phyloP scores from a whole-genome alignment of 78 protist species.

The Thecamonas trahens region DNA sequence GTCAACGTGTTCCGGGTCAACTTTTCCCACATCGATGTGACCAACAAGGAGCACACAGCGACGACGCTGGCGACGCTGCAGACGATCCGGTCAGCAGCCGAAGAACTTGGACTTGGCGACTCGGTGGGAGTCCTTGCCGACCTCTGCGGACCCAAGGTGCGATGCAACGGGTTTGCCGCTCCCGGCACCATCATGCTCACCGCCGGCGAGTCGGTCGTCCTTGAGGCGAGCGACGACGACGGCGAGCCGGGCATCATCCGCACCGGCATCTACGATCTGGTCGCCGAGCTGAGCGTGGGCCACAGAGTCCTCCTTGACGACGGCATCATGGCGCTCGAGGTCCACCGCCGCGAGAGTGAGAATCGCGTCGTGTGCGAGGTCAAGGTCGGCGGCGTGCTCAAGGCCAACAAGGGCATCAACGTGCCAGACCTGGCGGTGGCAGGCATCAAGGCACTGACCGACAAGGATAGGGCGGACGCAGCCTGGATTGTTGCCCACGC shows the following conservation, averaged over 20 bases:
- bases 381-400: constrained; percentile 47
- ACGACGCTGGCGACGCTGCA: background rate
- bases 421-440: constrained; percentile 62
- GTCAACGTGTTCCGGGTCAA: constrained; percentile 67
- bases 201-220: background rate
- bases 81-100: background rate
- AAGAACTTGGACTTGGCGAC: background rate
- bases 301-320: constrained; percentile 43
- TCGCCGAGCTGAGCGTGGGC: constrained; percentile 23
- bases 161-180: background rate
- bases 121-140: background rate
- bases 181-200: background rate
- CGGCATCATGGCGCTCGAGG: constrained; percentile 47
- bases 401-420: constrained; percentile 61
- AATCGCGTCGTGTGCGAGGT: constrained; percentile 13
- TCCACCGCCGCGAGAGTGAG: background rate
- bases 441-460: constrained; percentile 64
- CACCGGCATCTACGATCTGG: constrained; percentile 16
- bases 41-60: constrained; percentile 41
- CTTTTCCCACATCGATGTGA: constrained; percentile 60
- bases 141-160: background rate
- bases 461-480: constrained; percentile 64
- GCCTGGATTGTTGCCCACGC: constrained; percentile 29
- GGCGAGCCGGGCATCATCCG: constrained; percentile 20
- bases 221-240: no score